Percentiles rank a stretch among this genome's conserved stretches.
Conservation (phyloP, 1,139 yeast species). For the Meyerozyma carpophila region DNA sequence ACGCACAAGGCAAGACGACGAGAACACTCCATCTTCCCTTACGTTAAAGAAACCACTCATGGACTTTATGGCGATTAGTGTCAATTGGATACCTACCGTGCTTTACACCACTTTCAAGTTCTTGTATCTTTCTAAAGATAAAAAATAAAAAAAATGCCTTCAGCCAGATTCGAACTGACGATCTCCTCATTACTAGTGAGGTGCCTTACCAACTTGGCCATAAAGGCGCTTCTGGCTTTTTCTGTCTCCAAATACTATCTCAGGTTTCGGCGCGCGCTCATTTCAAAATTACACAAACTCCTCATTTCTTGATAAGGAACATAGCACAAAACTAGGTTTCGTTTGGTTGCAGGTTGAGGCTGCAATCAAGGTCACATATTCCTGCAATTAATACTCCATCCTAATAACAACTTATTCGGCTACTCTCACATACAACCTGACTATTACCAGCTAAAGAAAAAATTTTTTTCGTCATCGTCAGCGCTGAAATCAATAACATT, state of each 20-base stretch:
- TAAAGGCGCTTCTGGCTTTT: neutral
- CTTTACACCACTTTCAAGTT: neutral
- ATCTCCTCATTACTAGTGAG: slow-evolving; percentile 89
- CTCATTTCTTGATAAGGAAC: neutral
- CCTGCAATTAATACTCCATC: neutral
- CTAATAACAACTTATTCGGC: neutral
- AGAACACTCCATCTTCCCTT: neutral
- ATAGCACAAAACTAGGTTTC: neutral
- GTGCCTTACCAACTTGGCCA: slow-evolving; percentile 88
- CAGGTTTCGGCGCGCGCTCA: neutral
- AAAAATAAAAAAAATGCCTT: slow-evolving; percentile 44
- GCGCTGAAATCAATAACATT: neutral
- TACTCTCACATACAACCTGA: neutral
- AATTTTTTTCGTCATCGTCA: neutral
- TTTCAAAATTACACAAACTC: neutral
- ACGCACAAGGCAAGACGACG: too few relatives aligned
- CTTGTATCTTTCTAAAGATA: too few relatives aligned
- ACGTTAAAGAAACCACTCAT: too few relatives aligned
- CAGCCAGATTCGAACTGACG: slow-evolving; percentile 85
- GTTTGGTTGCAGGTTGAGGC: neutral
- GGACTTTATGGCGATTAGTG: too few relatives aligned
- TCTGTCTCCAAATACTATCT: neutral
- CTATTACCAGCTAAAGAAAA: neutral
- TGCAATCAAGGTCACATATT: neutral
- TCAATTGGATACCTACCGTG: neutral